Evolutionary conservation across 805 yeast species (phyloP).

Genomic region (Zygoascus ofunaensis): DNA sequence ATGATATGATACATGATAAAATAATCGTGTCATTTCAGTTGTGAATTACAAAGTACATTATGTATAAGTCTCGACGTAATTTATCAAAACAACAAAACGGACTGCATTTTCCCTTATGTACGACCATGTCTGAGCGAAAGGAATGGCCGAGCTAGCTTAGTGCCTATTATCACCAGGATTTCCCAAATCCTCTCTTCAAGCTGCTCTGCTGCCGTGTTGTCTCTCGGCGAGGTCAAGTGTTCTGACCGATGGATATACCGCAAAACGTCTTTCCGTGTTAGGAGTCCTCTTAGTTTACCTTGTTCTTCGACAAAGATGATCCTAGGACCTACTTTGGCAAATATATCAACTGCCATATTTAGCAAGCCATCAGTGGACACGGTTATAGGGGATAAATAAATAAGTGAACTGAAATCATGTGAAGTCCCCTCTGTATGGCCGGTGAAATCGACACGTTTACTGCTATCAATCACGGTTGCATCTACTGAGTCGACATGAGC

Average conservation of each 20-base stretch:
- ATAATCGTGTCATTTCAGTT: no score
- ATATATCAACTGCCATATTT: slow-evolving; percentile 55
- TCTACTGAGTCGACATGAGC: slow-evolving; percentile 15
- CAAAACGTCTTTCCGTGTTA: slow-evolving; percentile 78
- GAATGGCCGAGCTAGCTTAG: not conserved
- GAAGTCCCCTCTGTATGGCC: not conserved
- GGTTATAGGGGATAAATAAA: slow-evolving; percentile 40
- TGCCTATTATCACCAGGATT: slow-evolving; percentile 7
- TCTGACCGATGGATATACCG: slow-evolving; percentile 32
- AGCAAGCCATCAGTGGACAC: slow-evolving; percentile 47
- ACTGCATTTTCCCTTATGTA: no score
- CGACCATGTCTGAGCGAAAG: not conserved
- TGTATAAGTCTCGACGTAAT: no score
- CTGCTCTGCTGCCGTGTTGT: slow-evolving; percentile 15
- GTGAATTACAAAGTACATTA: no score
- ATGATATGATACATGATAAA: no score
- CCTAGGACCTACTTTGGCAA: slow-evolving; percentile 72
- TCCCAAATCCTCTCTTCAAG: slow-evolving; percentile 17
- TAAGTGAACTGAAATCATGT: not conserved
- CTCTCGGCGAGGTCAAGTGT: slow-evolving; percentile 4
- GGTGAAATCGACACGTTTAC: slow-evolving; percentile 9
- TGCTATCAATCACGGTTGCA: slow-evolving; percentile 2
- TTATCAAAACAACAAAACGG: no score
- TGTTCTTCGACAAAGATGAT: slow-evolving; percentile 55
- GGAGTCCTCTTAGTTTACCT: slow-evolving; percentile 49